A percentile compares a stretch with the other conserved stretches of the same genome.
Conservation (phyloP, 1,284 basidiomycete genomes). For the Peniophora sp. region DNA sequence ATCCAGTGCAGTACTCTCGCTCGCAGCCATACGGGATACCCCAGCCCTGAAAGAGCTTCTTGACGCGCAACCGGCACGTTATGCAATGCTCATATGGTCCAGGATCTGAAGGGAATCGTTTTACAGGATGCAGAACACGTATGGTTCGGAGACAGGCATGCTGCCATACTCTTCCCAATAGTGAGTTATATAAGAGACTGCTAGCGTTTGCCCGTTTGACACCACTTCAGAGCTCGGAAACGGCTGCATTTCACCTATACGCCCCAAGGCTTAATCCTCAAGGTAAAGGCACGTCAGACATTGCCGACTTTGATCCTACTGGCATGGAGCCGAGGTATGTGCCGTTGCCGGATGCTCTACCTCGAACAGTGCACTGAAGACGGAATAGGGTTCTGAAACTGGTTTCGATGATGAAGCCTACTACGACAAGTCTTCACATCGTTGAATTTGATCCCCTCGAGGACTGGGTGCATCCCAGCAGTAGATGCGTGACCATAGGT, state of each 20-base stretch:
- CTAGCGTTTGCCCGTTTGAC: neutral
- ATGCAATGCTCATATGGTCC: constrained; percentile 19
- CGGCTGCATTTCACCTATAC: constrained; percentile 21
- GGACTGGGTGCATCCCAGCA: constrained; percentile 46
- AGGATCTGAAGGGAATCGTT: constrained; percentile 19
- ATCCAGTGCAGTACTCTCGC: constrained; percentile 1
- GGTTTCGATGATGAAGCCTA: constrained; percentile 22
- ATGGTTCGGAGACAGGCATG: constrained; percentile 13
- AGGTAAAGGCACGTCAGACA: constrained; percentile 11
- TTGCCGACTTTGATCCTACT: constrained; percentile 6
- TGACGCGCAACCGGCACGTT: constrained; percentile 20
- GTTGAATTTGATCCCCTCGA: constrained; percentile 32
- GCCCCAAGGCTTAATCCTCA: constrained; percentile 7
- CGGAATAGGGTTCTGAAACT: constrained; percentile 35
- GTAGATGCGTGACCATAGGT: constrained; percentile 38
- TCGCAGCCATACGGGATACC: constrained; percentile 22
- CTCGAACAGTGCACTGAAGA: neutral
- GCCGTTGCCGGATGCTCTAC: neutral
- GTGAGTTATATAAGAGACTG: constrained; percentile 15
- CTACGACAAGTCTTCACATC: constrained; percentile 26
- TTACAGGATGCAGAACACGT: constrained; percentile 8
- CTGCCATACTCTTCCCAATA: constrained; percentile 23
- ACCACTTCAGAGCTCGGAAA: constrained; percentile 15
- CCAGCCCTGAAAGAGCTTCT: constrained; percentile 33
- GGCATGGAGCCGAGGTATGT: constrained; percentile 30